These are phyloP conservation scores for Pyrus hybrid DNA, from an alignment of 331 rosid species.

Conservation along the genomic window DNA sequence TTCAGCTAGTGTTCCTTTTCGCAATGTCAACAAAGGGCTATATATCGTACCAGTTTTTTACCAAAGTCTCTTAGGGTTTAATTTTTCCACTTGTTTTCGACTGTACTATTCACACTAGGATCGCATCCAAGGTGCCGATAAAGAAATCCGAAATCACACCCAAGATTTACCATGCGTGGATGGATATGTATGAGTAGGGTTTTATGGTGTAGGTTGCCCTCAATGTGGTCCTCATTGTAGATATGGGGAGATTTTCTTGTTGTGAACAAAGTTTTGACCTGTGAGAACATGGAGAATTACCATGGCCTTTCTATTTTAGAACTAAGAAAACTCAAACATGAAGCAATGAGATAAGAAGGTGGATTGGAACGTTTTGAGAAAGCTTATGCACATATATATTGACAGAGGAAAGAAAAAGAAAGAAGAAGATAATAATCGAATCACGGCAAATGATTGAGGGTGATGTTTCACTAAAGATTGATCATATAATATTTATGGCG, in stretches of 20 bases:
- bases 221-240: constrained; percentile 55
- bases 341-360: background rate
- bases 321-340: constrained; percentile 9
- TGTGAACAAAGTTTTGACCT: constrained; percentile 39
- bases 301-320: constrained; percentile 14
- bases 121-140: background rate
- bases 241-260: constrained; percentile 59
- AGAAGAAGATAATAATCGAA: background rate
- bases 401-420: background rate
- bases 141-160: background rate
- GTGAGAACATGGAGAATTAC: constrained; percentile 4
- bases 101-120: background rate
- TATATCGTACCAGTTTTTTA: background rate
- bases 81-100: background rate
- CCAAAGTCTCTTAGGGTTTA: background rate
- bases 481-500: background rate
- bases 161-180: background rate
- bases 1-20: background rate
- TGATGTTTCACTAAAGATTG: background rate
- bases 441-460: background rate
- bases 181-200: background rate
- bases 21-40: background rate
- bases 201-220: constrained; percentile 31
- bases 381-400: background rate
- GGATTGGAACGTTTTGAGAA: constrained; percentile 16